phyloP scores from a whole-genome alignment of 768 basidiomycete genomes.

The Ramaria sp. region DNA sequence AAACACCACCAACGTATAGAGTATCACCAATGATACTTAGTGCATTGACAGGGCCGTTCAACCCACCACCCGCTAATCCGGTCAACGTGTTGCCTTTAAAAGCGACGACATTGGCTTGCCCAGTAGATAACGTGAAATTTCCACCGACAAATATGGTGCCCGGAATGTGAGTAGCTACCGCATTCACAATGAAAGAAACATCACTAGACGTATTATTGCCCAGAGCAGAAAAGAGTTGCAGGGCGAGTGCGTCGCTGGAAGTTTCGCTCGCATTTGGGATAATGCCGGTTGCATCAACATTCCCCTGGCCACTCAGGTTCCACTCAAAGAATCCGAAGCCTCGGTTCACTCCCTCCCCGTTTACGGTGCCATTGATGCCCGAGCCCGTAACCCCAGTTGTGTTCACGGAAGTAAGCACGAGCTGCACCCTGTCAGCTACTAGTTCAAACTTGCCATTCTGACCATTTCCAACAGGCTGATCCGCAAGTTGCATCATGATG shows the following conservation, averaged over 20 bases:
- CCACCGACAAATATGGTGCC: constrained; percentile 68
- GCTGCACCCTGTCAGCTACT: constrained; percentile 79
- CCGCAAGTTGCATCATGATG: constrained; percentile 63
- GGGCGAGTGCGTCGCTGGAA: constrained; percentile 47
- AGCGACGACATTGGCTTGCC: constrained; percentile 59
- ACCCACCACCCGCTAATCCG: constrained; percentile 49
- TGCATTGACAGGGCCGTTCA: constrained; percentile 70
- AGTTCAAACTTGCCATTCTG: constrained; percentile 63
- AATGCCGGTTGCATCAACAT: constrained; percentile 46
- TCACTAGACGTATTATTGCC: constrained; percentile 32
- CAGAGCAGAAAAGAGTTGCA: constrained; percentile 50
- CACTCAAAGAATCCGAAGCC: constrained; percentile 90
- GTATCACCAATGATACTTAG: constrained; percentile 50
- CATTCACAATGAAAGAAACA: constrained; percentile 22
- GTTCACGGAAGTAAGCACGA: constrained; percentile 59
- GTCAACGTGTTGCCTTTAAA: constrained; percentile 50
- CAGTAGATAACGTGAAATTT: constrained; percentile 50
- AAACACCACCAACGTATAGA: constrained; percentile 82
- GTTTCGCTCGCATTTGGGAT: constrained; percentile 67
- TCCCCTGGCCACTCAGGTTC: constrained; percentile 37
- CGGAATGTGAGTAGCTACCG: constrained; percentile 55
- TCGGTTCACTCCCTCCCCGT: constrained; percentile 24
- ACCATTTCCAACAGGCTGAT: constrained; percentile 49
- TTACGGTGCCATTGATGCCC: constrained; percentile 23
- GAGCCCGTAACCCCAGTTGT: constrained; percentile 22